These are phyloP conservation scores for Boletus tylopilopsis DNA, from an alignment of 768 basidiomycete genomes.

Conservation along the genomic window DNA sequence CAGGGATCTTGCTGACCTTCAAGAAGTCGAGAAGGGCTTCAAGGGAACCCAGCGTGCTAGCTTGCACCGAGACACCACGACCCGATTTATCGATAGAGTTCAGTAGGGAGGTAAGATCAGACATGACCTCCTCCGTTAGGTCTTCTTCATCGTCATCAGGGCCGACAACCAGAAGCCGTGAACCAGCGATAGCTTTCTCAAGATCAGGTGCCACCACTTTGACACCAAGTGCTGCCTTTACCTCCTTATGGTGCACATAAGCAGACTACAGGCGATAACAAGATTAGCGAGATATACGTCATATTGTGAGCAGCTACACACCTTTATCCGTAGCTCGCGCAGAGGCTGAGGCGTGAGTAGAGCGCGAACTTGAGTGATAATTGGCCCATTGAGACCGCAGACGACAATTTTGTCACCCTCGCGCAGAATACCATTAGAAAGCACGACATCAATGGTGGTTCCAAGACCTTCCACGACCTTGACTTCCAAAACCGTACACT, in stretches of 20 bases:
- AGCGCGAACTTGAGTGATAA: slow-evolving; percentile 92
- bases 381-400: slow-evolving; percentile 96
- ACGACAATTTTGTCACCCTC: slow-evolving; percentile 95
- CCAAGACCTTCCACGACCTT: slow-evolving; percentile 98
- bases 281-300: slow-evolving; percentile 1
- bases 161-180: slow-evolving; percentile 85
- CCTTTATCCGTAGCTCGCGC: slow-evolving; percentile 94
- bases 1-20: slow-evolving; percentile 92
- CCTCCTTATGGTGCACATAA: slow-evolving; percentile 96
- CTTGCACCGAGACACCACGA: slow-evolving; percentile 96
- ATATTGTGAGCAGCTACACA: slow-evolving; percentile 26
- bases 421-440: slow-evolving; percentile 88
- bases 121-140: slow-evolving; percentile 92
- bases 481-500: slow-evolving; percentile 97
- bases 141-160: slow-evolving; percentile 98
- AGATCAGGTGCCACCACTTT: slow-evolving; percentile 94
- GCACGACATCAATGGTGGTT: slow-evolving; percentile 94
- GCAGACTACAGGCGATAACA: slow-evolving; percentile 54
- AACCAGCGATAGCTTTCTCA: slow-evolving; percentile 97
- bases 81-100: slow-evolving; percentile 93
- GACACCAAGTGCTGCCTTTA: slow-evolving; percentile 95
- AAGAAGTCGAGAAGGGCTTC: slow-evolving; percentile 97
- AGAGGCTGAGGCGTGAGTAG: slow-evolving; percentile 94
- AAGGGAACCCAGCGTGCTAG: slow-evolving; percentile 93
- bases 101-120: slow-evolving; percentile 83